These are phyloP conservation scores for Dalbergia cochinchinensis DNA, from an alignment of 306 rosid species.

Conservation along the genomic window DNA sequence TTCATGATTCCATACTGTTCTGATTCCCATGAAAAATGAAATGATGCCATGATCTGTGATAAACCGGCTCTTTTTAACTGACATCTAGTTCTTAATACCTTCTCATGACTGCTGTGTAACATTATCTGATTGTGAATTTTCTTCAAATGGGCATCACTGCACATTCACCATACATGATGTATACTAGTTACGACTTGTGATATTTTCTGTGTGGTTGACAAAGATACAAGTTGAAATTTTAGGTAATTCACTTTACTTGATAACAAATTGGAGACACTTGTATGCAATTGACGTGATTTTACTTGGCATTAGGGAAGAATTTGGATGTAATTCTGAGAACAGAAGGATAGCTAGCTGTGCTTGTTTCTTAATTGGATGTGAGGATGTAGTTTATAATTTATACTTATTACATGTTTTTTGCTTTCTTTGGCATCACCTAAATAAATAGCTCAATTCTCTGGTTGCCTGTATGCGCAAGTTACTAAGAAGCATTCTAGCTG, in stretches of 20 bases:
- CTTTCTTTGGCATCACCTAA: not conserved
- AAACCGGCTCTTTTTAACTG: not conserved
- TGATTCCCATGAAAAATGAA: constrained; percentile 36
- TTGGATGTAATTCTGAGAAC: not conserved
- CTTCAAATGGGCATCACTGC: not conserved
- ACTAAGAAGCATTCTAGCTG: not conserved
- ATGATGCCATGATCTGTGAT: constrained; percentile 23
- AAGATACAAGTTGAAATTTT: not conserved
- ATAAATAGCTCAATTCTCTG: not conserved
- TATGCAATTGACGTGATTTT: not conserved
- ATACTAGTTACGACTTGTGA: not conserved
- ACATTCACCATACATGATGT: not conserved
- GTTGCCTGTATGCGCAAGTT: not conserved
- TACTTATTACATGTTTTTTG: not conserved
- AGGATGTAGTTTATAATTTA: not conserved
- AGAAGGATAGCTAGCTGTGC: not conserved
- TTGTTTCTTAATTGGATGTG: not conserved
- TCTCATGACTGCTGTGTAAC: constrained; percentile 23
- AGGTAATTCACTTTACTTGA: too few relatives aligned
- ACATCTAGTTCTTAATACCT: not conserved
- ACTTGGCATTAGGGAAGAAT: not conserved
- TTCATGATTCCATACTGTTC: constrained; percentile 36
- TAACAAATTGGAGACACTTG: not conserved
- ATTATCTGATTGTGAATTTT: constrained; percentile 1
- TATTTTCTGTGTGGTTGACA: not conserved